Percentiles rank a stretch among this genome's conserved stretches.
phyloP scores from a whole-genome alignment of 108 stramenopile genomes.

The Fistulifera pelliculosa region DNA sequence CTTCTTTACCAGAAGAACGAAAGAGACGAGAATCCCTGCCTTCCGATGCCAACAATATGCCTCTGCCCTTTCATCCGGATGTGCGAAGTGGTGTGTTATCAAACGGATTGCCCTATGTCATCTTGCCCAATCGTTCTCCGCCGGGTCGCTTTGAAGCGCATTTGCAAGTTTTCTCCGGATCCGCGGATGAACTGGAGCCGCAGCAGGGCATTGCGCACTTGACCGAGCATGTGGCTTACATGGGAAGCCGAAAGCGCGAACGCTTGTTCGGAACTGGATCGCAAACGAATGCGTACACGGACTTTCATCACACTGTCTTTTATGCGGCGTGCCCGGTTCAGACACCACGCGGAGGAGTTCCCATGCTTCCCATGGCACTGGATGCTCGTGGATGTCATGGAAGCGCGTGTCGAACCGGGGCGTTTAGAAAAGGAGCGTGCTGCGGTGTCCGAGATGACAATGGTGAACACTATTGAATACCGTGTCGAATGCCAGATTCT shows the following conservation, averaged over 20 bases:
- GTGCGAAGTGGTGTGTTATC: constrained; percentile 61
- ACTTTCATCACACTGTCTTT: constrained; percentile 98
- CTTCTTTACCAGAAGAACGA: constrained; percentile 42
- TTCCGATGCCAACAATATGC: constrained; percentile 10
- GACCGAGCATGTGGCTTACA: constrained; percentile 97
- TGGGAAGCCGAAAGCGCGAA: constrained; percentile 94
- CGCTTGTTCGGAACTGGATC: constrained; percentile 92
- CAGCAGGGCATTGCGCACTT: constrained; percentile 98
- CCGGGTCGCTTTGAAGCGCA: constrained; percentile 95
- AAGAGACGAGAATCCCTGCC: background rate
- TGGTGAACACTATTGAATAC: constrained; percentile 97
- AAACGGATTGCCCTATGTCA: constrained; percentile 90
- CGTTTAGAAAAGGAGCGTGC: constrained; percentile 95
- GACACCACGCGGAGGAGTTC: constrained; percentile 46
- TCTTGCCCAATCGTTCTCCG: constrained; percentile 90
- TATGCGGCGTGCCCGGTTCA: constrained; percentile 90
- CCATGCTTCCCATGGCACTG: constrained; percentile 93
- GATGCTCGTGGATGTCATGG: constrained; percentile 97
- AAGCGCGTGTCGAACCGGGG: constrained; percentile 82
- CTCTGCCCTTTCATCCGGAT: constrained; percentile 68
- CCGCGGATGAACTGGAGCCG: constrained; percentile 84
- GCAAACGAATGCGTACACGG: constrained; percentile 97
- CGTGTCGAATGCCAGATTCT: constrained; percentile 97
- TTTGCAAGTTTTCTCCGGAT: constrained; percentile 90
- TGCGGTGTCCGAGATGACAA: constrained; percentile 94